Evolutionary conservation across 2,329 filamentous ascomycete genomes (phyloP).

Genomic region (Epichloe typhina): DNA sequence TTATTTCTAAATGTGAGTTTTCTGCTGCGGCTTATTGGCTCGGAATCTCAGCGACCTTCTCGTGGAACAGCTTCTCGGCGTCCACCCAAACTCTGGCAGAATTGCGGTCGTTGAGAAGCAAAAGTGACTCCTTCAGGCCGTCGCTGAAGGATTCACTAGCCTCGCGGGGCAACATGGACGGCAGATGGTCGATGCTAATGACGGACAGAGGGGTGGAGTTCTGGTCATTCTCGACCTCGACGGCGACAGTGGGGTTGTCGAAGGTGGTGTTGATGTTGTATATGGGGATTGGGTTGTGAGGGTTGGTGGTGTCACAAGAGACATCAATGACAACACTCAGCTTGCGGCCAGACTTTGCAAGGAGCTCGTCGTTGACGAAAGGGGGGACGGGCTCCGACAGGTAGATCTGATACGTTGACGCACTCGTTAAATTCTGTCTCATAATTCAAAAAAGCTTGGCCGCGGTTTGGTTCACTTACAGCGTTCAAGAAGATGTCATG

Average conservation of each 20-base stretch:
- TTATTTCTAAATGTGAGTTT: background rate
- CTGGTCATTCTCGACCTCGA: slow-evolving; percentile 45
- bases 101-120: slow-evolving; percentile 4
- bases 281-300: slow-evolving; percentile 57
- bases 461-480: slow-evolving; percentile 9
- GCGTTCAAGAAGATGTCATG: slow-evolving; percentile 47
- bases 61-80: slow-evolving; percentile 4
- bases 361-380: slow-evolving; percentile 63
- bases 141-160: slow-evolving; percentile 45
- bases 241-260: slow-evolving; percentile 70
- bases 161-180: slow-evolving; percentile 72
- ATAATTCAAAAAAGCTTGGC: background rate
- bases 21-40: background rate
- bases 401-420: slow-evolving; percentile 4
- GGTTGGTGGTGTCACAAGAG: slow-evolving; percentile 45
- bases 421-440: background rate
- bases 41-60: slow-evolving; percentile 4
- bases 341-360: slow-evolving; percentile 48
- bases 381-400: slow-evolving; percentile 34
- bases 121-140: slow-evolving; percentile 1
- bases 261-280: slow-evolving; percentile 82
- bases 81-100: slow-evolving; percentile 4
- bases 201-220: slow-evolving; percentile 45
- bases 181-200: slow-evolving; percentile 80
- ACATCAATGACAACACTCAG: slow-evolving; percentile 75